Conservation (phyloP, 495 filamentous ascomycete species). For the Bacidia rubella region DNA sequence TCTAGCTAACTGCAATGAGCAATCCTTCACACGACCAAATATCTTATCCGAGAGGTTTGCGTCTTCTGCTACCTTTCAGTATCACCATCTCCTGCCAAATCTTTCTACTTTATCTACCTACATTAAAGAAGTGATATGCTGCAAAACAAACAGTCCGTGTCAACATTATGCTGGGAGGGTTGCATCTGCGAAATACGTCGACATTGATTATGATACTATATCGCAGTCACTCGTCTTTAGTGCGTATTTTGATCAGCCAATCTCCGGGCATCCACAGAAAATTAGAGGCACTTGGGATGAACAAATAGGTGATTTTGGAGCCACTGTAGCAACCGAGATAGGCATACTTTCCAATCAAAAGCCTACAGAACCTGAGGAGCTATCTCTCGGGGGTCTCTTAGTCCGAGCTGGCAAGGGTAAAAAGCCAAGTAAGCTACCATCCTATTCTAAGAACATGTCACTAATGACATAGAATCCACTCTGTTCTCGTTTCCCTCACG, state of each 20-base stretch:
- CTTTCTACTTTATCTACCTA: slow-evolving; percentile 43
- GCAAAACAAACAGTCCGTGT: slow-evolving; percentile 26
- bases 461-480: slow-evolving; percentile 41
- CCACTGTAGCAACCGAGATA: slow-evolving; percentile 50
- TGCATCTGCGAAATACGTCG: slow-evolving; percentile 47
- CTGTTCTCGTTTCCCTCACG: slow-evolving; percentile 85
- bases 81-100: slow-evolving; percentile 45
- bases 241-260: slow-evolving; percentile 23
- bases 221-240: slow-evolving; percentile 48
- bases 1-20: slow-evolving; percentile 26
- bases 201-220: slow-evolving; percentile 64
- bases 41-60: slow-evolving; percentile 52
- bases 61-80: slow-evolving; percentile 53
- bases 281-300: slow-evolving; percentile 33
- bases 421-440: slow-evolving; percentile 44
- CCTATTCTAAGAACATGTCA: background rate
- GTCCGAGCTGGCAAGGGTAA: slow-evolving; percentile 64
- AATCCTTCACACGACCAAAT: slow-evolving; percentile 51
- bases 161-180: slow-evolving; percentile 22
- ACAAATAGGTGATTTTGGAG: slow-evolving; percentile 24
- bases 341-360: slow-evolving; percentile 63
- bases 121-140: slow-evolving; percentile 44
- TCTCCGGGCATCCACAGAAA: slow-evolving; percentile 8
- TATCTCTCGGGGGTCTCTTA: slow-evolving; percentile 67
- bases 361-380: slow-evolving; percentile 50